Evolutionary conservation across 2,329 filamentous ascomycete genomes (phyloP), one percentile per base, ranked within the genome.

Genomic region (Fusarium illudens): DNA sequence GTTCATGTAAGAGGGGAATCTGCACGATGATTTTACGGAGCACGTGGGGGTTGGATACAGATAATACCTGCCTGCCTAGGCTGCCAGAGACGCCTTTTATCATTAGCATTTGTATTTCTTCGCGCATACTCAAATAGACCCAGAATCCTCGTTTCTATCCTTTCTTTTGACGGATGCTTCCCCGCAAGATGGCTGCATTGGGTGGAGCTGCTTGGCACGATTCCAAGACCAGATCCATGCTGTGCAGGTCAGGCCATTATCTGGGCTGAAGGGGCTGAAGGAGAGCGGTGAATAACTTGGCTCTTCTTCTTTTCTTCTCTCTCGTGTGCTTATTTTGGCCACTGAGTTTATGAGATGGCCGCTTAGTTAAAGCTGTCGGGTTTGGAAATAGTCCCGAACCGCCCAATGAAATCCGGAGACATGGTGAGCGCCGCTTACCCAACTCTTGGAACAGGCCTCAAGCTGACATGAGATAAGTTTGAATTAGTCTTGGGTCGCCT

Each of bases 391-490:
- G 48, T 3, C 13, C 10, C 9, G 30, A 22, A 25, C 15, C 12
- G 30, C 17, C 52, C 37, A 56, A 56, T 56, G 19, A 9, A 6
- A 30, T 17, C 10, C 20, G 10, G 36, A 54, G 27, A 39, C 25
- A 42, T 54, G 29, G 20, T 20, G 27, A 50, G 39, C 20, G 27
- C 37, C 15, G 37, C 29, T 36, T 12, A 42, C 37, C 10, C 6
- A 37, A 42, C 37, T 20, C 6, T 32, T 17, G 19, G 19, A 17
- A 56, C 42, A 56, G 13, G 22, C 30, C 53, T 30, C 34, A 6
- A 49, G 30, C 53, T 57, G 53, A 57, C 54, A 50, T 49, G 54
- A 57, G 54, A 33, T 50, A n/a, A 57, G 54, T 37, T 37, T 12
- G 10, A 12, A 55, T 22, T n/a, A 27, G 29, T 10, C 25, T 29